A percentile compares a stretch with the other conserved stretches of the same genome.
Evolutionary conservation across 1,284 basidiomycete species (phyloP).

Genomic region (Cryptococcus neoformans): DNA sequence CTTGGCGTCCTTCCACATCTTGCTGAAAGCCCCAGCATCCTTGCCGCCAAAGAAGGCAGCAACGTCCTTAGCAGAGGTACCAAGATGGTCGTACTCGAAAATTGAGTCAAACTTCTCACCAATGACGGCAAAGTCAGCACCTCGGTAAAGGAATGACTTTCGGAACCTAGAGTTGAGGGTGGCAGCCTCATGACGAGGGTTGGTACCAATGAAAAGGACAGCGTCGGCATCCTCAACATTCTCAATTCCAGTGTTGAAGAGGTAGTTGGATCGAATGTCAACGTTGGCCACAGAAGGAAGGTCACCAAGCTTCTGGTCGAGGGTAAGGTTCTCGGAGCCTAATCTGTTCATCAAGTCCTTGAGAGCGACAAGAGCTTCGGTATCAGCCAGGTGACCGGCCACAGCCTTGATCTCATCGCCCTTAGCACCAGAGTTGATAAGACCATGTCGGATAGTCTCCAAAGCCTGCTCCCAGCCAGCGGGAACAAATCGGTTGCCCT

Average conservation of each 20-base stretch:
- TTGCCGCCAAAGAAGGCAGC: slow-evolving; percentile 75
- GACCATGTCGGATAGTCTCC: slow-evolving; percentile 71
- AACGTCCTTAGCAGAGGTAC: slow-evolving; percentile 73
- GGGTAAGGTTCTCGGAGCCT: slow-evolving; percentile 89
- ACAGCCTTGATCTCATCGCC: slow-evolving; percentile 97
- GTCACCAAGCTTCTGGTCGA: slow-evolving; percentile 71
- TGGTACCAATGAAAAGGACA: slow-evolving; percentile 92
- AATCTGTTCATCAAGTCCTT: slow-evolving; percentile 93
- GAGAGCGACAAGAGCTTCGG: slow-evolving; percentile 87
- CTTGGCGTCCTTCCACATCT: slow-evolving; percentile 87
- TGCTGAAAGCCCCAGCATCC: slow-evolving; percentile 61
- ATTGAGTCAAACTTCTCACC: slow-evolving; percentile 89
- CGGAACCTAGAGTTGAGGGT: slow-evolving; percentile 96
- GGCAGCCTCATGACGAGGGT: slow-evolving; percentile 96
- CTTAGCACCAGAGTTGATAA: slow-evolving; percentile 74
- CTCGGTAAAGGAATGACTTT: slow-evolving; percentile 85
- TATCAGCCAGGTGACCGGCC: slow-evolving; percentile 89
- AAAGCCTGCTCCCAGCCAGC: slow-evolving; percentile 94
- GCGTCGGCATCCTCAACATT: slow-evolving; percentile 89
- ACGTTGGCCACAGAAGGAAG: slow-evolving; percentile 71
- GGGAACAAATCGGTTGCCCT: slow-evolving; percentile 87
- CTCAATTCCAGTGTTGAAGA: slow-evolving; percentile 94
- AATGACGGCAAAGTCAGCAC: slow-evolving; percentile 82
- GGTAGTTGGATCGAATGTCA: slow-evolving; percentile 93
- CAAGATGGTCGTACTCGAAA: slow-evolving; percentile 91